Conservation (phyloP, 768 basidiomycete species). For the Piloderma croceum region DNA sequence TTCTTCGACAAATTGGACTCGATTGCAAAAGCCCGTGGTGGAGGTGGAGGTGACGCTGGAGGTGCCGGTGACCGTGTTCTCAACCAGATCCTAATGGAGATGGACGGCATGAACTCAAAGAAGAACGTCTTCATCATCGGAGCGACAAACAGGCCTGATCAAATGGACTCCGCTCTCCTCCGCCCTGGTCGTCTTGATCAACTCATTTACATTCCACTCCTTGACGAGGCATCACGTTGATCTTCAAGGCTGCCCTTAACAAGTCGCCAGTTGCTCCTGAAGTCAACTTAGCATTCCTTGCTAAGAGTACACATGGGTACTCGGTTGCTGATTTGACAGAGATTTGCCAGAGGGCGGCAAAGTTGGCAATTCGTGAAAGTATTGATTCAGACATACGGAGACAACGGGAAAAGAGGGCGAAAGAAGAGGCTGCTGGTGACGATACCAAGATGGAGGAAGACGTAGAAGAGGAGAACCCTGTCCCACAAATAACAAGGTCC, state of each 20-base stretch:
- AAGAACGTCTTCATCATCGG: conserved; percentile 89
- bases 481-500: conserved; percentile 78
- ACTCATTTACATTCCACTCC: conserved; percentile 97
- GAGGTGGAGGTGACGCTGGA: conserved; percentile 83
- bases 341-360: conserved; percentile 96
- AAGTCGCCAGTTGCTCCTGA: conserved; percentile 82
- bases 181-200: conserved; percentile 97
- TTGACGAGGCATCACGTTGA: conserved; percentile 93
- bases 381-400: conserved; percentile 87
- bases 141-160: conserved; percentile 96
- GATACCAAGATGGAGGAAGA: conserved; percentile 72
- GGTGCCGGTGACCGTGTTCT: conserved; percentile 92
- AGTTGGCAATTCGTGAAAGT: conserved; percentile 91
- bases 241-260: conserved; percentile 86
- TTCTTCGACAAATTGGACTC: conserved; percentile 99
- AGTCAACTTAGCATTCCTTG: conserved; percentile 81
- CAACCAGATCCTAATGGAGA: conserved; percentile 82
- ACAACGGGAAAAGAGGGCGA: conserved; percentile 73
- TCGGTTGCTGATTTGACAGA: conserved; percentile 99
- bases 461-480: conserved; percentile 74
- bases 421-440: conserved; percentile 68
- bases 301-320: conserved; percentile 93
- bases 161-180: conserved; percentile 82
- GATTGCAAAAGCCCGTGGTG: conserved; percentile 81
- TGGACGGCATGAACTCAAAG: conserved; percentile 81